phyloP scores from a whole-genome alignment of 352 stramenopile genomes.

The Phytophthora chlamydospora region DNA sequence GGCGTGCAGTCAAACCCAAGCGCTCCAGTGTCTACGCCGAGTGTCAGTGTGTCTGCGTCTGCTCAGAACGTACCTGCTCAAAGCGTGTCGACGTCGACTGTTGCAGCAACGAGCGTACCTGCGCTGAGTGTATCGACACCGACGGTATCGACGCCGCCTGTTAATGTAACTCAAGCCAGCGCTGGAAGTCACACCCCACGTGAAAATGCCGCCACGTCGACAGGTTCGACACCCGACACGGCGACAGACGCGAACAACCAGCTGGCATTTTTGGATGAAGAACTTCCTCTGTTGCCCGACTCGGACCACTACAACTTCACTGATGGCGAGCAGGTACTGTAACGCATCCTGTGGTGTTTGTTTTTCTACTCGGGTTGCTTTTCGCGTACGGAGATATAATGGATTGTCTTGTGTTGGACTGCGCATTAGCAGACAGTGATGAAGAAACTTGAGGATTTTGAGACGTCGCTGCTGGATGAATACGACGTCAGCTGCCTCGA shows the following conservation, averaged over 20 bases:
- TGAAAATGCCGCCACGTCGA: slow-evolving; percentile 3
- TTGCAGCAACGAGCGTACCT: slow-evolving; percentile 1
- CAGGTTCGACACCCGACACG: slow-evolving; percentile 12
- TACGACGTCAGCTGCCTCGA: slow-evolving; percentile 88
- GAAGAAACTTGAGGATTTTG: slow-evolving; percentile 89
- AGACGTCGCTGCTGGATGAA: slow-evolving; percentile 85
- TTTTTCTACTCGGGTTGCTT: slow-evolving; percentile 6
- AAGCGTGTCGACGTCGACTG: slow-evolving; percentile 6
- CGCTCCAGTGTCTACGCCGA: not conserved
- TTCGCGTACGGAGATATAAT: slow-evolving; percentile 31
- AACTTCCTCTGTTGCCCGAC: slow-evolving; percentile 72
- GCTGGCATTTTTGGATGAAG: slow-evolving; percentile 77
- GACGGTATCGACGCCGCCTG: slow-evolving; percentile 13
- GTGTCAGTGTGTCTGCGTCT: not conserved
- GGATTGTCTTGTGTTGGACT: slow-evolving; percentile 30
- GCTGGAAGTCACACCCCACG: slow-evolving; percentile 4
- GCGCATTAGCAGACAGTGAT: slow-evolving; percentile 79
- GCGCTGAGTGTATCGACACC: slow-evolving; percentile 4
- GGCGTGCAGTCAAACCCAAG: slow-evolving; percentile 8
- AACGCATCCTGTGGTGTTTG: slow-evolving; percentile 16
- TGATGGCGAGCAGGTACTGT: slow-evolving; percentile 79
- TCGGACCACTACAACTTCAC: slow-evolving; percentile 75
- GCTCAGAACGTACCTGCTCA: slow-evolving; percentile 6
- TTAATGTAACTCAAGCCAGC: slow-evolving; percentile 3
- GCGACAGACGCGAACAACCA: slow-evolving; percentile 31